These are phyloP conservation scores for Panicum virgatum DNA, from an alignment of 202 grass and related monocot genomes.

Conservation along the genomic window DNA sequence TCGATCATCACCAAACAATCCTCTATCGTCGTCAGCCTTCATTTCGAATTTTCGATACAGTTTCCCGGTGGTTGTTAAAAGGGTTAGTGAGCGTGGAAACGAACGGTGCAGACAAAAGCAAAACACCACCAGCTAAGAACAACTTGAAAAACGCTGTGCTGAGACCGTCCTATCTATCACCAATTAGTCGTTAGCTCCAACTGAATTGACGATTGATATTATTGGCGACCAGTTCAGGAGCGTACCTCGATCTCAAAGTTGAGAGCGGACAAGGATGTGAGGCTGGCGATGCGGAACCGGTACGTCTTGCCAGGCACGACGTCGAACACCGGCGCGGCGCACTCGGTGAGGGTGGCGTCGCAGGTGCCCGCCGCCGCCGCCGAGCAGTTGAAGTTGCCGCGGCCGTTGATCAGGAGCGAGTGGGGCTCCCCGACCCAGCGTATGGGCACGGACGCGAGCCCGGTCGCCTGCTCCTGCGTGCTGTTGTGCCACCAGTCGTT, in stretches of 20 bases:
- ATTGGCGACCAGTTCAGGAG: background rate
- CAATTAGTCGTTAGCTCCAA: background rate
- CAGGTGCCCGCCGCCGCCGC: slow-evolving; percentile 25
- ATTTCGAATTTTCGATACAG: background rate
- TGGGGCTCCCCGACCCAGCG: slow-evolving; percentile 70
- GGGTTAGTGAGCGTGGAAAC: background rate
- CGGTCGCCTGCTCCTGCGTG: slow-evolving; percentile 66
- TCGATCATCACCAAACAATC: too few relatives aligned
- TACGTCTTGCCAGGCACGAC: slow-evolving; percentile 56
- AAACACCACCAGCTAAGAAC: background rate
- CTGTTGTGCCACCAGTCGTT: slow-evolving; percentile 91
- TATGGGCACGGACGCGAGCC: slow-evolving; percentile 51
- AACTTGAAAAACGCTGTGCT: background rate
- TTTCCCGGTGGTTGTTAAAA: background rate
- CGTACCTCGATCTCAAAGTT: slow-evolving; percentile 71
- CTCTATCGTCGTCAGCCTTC: too few relatives aligned
- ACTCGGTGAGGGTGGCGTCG: slow-evolving; percentile 28
- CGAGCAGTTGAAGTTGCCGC: slow-evolving; percentile 65
- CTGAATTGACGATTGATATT: background rate
- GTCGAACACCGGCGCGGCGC: background rate
- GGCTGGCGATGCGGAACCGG: slow-evolving; percentile 68
- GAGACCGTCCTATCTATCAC: background rate
- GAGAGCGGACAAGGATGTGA: slow-evolving; percentile 65
- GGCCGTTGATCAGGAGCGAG: slow-evolving; percentile 73
- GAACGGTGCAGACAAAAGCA: background rate